Conservation (phyloP, 2,329 filamentous ascomycete genomes). For the Metarhizium guizhouense region DNA sequence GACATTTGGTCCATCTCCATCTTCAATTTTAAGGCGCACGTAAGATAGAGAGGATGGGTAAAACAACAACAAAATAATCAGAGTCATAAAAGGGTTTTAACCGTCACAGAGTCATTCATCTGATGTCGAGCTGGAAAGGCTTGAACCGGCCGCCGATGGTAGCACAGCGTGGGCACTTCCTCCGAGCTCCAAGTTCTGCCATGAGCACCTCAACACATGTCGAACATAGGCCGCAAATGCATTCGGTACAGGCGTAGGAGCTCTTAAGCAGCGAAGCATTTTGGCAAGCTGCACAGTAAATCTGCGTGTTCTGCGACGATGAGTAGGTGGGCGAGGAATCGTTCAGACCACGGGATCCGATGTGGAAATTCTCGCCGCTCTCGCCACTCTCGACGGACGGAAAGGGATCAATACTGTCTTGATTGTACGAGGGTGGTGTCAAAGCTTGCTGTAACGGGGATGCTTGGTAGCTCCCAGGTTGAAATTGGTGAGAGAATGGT, state of each 20-base stretch:
- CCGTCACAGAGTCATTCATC: constrained; percentile 9
- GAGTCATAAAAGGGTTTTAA: neutral
- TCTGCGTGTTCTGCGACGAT: constrained; percentile 68
- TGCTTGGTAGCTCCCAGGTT: constrained; percentile 63
- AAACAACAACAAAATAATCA: too few relatives aligned
- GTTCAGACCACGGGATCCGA: constrained; percentile 53
- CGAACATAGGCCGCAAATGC: constrained; percentile 85
- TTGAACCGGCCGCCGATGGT: constrained; percentile 75
- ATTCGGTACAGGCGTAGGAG: constrained; percentile 91
- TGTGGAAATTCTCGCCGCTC: constrained; percentile 64
- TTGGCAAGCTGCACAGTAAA: constrained; percentile 86
- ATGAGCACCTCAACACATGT: constrained; percentile 78
- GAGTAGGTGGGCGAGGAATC: constrained; percentile 67
- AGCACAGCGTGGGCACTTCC: constrained; percentile 71
- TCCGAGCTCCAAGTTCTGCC: constrained; percentile 63
- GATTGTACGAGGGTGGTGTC: constrained; percentile 68
- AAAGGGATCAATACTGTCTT: constrained; percentile 67
- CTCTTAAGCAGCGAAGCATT: constrained; percentile 68
- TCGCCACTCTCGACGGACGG: constrained; percentile 78
- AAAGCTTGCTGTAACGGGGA: constrained; percentile 86
- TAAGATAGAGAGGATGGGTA: neutral
- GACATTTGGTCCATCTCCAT: neutral
- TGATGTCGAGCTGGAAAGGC: constrained; percentile 73
- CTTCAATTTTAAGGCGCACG: neutral
- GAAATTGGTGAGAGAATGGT: constrained; percentile 54